Percentiles rank a stretch among this genome's conserved stretches.
Conservation (phyloP, 495 filamentous ascomycete genomes). For the Saxophila tyrrhenica region DNA sequence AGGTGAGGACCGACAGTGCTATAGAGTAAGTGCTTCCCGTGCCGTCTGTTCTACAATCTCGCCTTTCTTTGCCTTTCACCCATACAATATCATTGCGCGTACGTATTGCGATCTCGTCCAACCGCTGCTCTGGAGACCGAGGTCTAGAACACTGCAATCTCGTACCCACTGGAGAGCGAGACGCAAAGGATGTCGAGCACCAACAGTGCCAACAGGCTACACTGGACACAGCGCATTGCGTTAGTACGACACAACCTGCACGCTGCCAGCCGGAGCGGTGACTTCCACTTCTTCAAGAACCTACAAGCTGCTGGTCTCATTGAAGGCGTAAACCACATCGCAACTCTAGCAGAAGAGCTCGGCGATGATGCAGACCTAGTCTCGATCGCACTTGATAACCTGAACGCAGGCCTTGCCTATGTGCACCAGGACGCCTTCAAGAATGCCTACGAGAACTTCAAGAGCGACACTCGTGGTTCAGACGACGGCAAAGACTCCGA, state of each 20-base stretch:
- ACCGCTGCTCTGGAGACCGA: background rate
- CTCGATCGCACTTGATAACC: slow-evolving; percentile 27
- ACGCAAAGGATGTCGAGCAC: background rate
- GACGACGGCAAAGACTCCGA: slow-evolving; percentile 11
- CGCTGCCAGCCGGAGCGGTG: slow-evolving; percentile 25
- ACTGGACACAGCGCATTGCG: slow-evolving; percentile 30
- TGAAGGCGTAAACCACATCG: slow-evolving; percentile 28
- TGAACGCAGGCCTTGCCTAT: slow-evolving; percentile 31
- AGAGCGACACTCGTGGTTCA: slow-evolving; percentile 19
- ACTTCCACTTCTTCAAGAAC: slow-evolving; percentile 32
- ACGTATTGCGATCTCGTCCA: background rate
- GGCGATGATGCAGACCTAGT: slow-evolving; percentile 27
- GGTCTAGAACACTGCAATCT: background rate
- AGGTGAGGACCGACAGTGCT: background rate
- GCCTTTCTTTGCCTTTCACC: background rate
- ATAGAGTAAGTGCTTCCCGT: background rate
- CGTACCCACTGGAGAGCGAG: too few species aligned
- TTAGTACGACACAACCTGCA: slow-evolving; percentile 30
- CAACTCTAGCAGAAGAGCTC: slow-evolving; percentile 21
- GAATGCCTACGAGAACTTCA: slow-evolving; percentile 28
- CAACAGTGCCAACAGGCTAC: slow-evolving; percentile 19
- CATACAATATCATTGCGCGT: background rate
- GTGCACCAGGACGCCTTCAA: slow-evolving; percentile 32
- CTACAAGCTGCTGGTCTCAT: slow-evolving; percentile 26
- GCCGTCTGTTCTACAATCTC: background rate